These are phyloP conservation scores for Yamadazyma triangularis DNA, from an alignment of 1,139 yeast species.

Conservation along the genomic window DNA sequence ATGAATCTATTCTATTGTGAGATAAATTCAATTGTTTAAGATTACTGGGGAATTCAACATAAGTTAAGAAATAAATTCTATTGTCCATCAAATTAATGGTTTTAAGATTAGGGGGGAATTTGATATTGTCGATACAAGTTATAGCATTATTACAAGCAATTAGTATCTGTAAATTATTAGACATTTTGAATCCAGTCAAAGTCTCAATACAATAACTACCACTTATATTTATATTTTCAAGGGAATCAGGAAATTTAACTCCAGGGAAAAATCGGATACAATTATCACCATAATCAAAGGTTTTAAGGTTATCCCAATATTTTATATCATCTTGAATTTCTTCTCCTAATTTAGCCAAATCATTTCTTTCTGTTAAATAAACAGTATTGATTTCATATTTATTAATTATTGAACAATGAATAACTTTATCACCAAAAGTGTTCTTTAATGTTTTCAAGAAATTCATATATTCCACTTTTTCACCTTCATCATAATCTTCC, in stretches of 20 bases:
- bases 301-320: slow-evolving; percentile 30
- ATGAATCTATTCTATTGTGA: slow-evolving; percentile 37
- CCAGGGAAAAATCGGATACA: slow-evolving; percentile 38
- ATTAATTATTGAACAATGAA: slow-evolving; percentile 36
- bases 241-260: slow-evolving; percentile 34
- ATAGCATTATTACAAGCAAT: slow-evolving; percentile 34
- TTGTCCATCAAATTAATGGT: slow-evolving; percentile 33
- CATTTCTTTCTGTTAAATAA: slow-evolving; percentile 32
- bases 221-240: slow-evolving; percentile 37
- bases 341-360: slow-evolving; percentile 28
- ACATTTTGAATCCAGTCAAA: slow-evolving; percentile 39
- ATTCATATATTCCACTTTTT: slow-evolving; percentile 21
- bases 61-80: slow-evolving; percentile 37
- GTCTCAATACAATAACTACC: slow-evolving; percentile 41
- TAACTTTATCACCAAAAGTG: slow-evolving; percentile 25
- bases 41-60: slow-evolving; percentile 34
- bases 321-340: slow-evolving; percentile 38
- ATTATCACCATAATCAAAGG: slow-evolving; percentile 38
- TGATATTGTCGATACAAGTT: slow-evolving; percentile 32
- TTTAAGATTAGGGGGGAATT: slow-evolving; percentile 31
- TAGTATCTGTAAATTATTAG: slow-evolving; percentile 26
- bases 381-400: slow-evolving; percentile 35
- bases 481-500: slow-evolving; percentile 25
- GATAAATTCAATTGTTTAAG: slow-evolving; percentile 33
- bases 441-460: slow-evolving; percentile 22